Evolutionary conservation across 108 stramenopile species (phyloP).

Genomic region (Ochromonas danica): DNA sequence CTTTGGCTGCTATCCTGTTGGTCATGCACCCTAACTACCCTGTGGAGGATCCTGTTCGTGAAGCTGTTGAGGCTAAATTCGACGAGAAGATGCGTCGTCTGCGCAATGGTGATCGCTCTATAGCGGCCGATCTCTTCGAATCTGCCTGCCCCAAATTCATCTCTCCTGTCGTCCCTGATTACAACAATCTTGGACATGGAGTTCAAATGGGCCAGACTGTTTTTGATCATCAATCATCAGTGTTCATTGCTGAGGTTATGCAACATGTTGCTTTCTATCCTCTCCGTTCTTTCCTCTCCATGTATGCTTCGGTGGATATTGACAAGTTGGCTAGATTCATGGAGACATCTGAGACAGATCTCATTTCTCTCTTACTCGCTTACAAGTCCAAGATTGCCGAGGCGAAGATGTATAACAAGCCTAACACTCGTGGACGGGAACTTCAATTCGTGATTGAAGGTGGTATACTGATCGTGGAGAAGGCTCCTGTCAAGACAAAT

Average conservation of each 20-base stretch:
- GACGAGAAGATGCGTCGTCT: slow-evolving; percentile 14
- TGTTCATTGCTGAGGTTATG: not conserved
- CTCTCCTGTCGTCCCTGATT: slow-evolving; percentile 18
- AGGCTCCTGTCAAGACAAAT: not conserved
- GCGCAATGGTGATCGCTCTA: not conserved
- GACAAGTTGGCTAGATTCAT: slow-evolving; percentile 20
- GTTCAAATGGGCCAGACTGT: not conserved
- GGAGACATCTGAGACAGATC: not conserved
- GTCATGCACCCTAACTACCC: not conserved
- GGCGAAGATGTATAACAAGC: not conserved
- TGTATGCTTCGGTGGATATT: slow-evolving; percentile 23
- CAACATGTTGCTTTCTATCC: not conserved
- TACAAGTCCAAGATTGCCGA: not conserved
- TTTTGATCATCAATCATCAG: not conserved
- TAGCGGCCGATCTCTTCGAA: slow-evolving; percentile 12
- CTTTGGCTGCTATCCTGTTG: not conserved
- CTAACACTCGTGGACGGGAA: too few species aligned
- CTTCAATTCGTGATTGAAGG: slow-evolving; percentile 1
- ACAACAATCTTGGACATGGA: not conserved
- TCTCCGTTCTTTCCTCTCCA: not conserved
- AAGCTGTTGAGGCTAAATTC: slow-evolving; percentile 1
- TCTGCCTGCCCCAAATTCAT: slow-evolving; percentile 30
- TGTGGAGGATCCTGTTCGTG: slow-evolving; percentile 21
- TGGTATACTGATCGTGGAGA: not conserved
- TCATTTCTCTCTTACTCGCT: not conserved